Evolutionary conservation across 176 grass and related monocot genomes (phyloP).

Genomic region (Ananas comosus): DNA sequence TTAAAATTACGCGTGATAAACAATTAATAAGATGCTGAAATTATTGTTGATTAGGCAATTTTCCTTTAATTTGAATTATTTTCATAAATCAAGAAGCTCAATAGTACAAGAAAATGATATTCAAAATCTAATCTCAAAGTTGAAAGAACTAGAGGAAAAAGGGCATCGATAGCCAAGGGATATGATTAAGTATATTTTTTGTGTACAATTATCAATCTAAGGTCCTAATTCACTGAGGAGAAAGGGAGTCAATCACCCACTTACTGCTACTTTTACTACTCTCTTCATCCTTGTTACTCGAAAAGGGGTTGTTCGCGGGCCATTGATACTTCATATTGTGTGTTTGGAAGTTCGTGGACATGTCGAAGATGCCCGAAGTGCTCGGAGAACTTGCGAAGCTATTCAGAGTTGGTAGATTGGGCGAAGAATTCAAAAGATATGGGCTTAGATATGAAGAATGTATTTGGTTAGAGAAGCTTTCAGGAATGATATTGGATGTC

Average conservation of each 20-base stretch:
- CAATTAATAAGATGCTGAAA: too few species aligned
- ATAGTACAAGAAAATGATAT: background rate
- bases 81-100: too few species aligned
- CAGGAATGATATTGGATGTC: constrained; percentile 28
- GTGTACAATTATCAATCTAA: background rate
- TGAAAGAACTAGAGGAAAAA: background rate
- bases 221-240: background rate
- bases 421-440: constrained; percentile 16
- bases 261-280: constrained; percentile 43
- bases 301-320: constrained; percentile 37
- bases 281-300: constrained; percentile 43
- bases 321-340: constrained; percentile 40
- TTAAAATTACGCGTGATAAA: too few species aligned
- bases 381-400: background rate
- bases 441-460: constrained; percentile 39
- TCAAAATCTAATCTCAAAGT: background rate
- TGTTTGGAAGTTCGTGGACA: background rate
- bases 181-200: background rate
- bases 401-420: background rate
- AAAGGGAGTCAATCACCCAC: constrained; percentile 8
- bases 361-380: background rate
- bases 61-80: too few species aligned
- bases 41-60: too few species aligned
- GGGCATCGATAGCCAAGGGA: background rate
- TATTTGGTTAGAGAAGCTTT: constrained; percentile 12